Conservation (phyloP, 768 basidiomycete species). For the Phaffia australis region DNA sequence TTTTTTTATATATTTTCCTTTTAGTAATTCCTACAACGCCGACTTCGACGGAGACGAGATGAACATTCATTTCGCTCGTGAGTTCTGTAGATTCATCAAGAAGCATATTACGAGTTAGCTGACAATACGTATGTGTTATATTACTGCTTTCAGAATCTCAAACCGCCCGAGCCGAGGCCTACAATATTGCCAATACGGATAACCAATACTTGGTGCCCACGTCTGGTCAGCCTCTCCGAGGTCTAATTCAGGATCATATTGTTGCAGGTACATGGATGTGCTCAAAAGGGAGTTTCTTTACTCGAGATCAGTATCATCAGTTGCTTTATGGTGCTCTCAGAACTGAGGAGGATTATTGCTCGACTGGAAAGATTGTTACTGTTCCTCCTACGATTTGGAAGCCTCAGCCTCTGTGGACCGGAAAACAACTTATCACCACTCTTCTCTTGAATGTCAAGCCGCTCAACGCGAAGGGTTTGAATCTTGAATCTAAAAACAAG, state of each 20-base stretch:
- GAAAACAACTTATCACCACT: slow-evolving; percentile 95
- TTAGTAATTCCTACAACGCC: slow-evolving; percentile 93
- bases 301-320: slow-evolving; percentile 90
- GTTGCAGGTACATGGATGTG: slow-evolving; percentile 99
- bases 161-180: slow-evolving; percentile 85
- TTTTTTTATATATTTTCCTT: slow-evolving; percentile 10
- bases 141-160: slow-evolving; percentile 59
- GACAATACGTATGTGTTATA: slow-evolving; percentile 9
- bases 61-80: slow-evolving; percentile 99
- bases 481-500: slow-evolving; percentile 75
- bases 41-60: slow-evolving; percentile 98
- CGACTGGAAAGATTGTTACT: slow-evolving; percentile 57
- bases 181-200: slow-evolving; percentile 90
- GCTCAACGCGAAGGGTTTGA: slow-evolving; percentile 61
- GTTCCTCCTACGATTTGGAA: slow-evolving; percentile 87
- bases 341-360: slow-evolving; percentile 64
- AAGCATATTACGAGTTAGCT: slow-evolving; percentile 33
- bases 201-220: slow-evolving; percentile 99
- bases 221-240: slow-evolving; percentile 92
- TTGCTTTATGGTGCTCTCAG: slow-evolving; percentile 85
- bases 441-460: slow-evolving; percentile 87
- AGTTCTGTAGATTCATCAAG: slow-evolving; percentile 18
- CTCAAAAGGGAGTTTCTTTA: slow-evolving; percentile 84
- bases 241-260: slow-evolving; percentile 96
- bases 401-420: slow-evolving; percentile 86